Evolutionary conservation across 345 rosid species (phyloP).

Genomic region (Citrus maxima): DNA sequence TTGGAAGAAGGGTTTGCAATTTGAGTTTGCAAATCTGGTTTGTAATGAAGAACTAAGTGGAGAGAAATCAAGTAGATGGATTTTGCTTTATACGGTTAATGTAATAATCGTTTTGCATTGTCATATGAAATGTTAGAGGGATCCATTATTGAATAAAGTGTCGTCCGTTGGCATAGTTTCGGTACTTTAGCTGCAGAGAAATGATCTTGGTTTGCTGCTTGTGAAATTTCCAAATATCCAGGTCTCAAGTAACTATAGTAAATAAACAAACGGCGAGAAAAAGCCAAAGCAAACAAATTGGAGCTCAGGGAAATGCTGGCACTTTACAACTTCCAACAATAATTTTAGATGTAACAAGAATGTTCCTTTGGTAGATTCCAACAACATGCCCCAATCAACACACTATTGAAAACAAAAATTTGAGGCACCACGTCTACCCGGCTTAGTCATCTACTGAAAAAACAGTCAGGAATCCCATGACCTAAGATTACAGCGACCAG

Average conservation of each 20-base stretch:
- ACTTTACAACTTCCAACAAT: conserved; percentile 18
- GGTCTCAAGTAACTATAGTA: not conserved
- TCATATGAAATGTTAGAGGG: not conserved
- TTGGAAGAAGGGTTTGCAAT: conserved; percentile 21
- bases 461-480: conserved; percentile 19
- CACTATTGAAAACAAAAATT: conserved; percentile 29
- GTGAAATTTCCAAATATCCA: not conserved
- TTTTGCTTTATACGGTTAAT: not conserved
- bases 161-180: not conserved
- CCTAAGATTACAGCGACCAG: conserved; percentile 31
- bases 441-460: conserved; percentile 16
- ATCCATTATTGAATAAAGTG: not conserved
- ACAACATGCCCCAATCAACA: conserved; percentile 30
- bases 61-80: not conserved
- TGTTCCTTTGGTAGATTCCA: conserved; percentile 3
- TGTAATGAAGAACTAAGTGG: not conserved
- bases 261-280: no score
- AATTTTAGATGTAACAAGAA: conserved; percentile 10
- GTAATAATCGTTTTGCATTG: not conserved
- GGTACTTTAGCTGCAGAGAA: not conserved
- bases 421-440: conserved; percentile 27
- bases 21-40: not conserved
- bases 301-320: conserved; percentile 2
- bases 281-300: not conserved
- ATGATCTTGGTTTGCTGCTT: not conserved